Percentiles rank a stretch among this genome's conserved stretches.
Conservation (phyloP, 495 filamentous ascomycete species). For the Neurospora sp. region DNA sequence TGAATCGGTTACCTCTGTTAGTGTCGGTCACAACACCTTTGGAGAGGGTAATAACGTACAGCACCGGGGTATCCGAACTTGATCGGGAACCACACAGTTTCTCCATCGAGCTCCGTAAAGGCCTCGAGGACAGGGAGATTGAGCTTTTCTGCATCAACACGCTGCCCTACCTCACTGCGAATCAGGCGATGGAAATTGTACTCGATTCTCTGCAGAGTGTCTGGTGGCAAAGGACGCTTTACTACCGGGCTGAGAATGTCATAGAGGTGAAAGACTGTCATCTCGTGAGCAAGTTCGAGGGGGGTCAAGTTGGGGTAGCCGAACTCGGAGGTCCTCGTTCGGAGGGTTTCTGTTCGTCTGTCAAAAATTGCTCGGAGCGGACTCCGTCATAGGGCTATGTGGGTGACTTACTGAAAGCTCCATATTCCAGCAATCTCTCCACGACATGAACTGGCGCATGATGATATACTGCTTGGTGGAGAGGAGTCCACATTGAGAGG, state of each 20-base stretch:
- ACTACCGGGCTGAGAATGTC: neutral
- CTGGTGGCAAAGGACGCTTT: neutral
- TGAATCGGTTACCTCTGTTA: neutral
- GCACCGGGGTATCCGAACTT: neutral
- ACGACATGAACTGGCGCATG: neutral
- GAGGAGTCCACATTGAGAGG: neutral
- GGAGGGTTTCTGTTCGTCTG: neutral
- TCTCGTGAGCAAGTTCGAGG: neutral
- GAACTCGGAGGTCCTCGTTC: neutral
- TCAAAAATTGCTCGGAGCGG: neutral
- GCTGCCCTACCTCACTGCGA: neutral
- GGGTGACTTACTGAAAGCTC: neutral
- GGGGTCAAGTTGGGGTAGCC: neutral
- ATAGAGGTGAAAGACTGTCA: neutral
- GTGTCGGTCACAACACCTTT: neutral
- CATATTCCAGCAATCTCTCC: neutral
- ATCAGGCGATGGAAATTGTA: neutral
- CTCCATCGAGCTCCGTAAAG: neutral
- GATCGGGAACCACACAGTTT: neutral
- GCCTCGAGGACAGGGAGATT: neutral
- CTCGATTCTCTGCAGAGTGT: neutral
- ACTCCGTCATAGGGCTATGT: neutral
- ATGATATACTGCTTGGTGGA: neutral
- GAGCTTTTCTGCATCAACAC: neutral
- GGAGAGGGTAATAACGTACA: neutral